These are phyloP conservation scores for Powellomyces hirtus DNA, from an alignment of 192 early-diverging fungal genomes.

Conservation along the genomic window DNA sequence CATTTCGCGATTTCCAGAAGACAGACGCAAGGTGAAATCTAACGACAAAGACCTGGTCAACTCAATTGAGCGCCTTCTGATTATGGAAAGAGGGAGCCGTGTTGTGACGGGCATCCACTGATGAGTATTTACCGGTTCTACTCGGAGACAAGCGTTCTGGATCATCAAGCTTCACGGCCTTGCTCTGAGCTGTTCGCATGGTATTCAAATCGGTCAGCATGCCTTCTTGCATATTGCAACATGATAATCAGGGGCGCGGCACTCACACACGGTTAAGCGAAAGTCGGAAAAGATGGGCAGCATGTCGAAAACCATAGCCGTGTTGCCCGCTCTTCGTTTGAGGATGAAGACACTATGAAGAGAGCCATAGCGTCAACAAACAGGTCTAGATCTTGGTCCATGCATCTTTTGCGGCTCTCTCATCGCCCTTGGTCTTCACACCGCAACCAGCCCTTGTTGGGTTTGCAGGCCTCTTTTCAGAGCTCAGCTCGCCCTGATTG, in stretches of 20 bases:
- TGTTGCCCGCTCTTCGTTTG: conserved; percentile 8
- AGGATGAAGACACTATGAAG: conserved; percentile 25
- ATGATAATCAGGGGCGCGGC: neutral
- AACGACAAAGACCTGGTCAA: neutral
- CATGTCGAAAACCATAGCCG: conserved; percentile 8
- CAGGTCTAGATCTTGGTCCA: no score
- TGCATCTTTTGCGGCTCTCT: no score
- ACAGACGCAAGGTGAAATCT: conserved; percentile 24
- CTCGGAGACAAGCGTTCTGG: neutral
- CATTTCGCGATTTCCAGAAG: conserved; percentile 8
- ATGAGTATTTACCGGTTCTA: conserved; percentile 5
- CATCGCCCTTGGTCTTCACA: no score
- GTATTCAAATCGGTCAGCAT: neutral
- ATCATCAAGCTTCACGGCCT: conserved; percentile 18
- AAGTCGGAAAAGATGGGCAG: conserved; percentile 28
- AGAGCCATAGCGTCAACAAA: no score
- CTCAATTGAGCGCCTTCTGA: neutral
- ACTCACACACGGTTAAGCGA: conserved; percentile 25
- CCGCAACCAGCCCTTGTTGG: no score
- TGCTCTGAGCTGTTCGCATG: conserved; percentile 31
- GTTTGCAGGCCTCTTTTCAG: no score
- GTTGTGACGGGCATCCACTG: no score
- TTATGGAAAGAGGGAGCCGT: neutral
- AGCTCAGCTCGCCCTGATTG: no score
- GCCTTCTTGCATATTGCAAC: neutral